Evolutionary conservation across 2,329 filamentous ascomycete species (phyloP).

Genomic region (Seiridium unicorne): DNA sequence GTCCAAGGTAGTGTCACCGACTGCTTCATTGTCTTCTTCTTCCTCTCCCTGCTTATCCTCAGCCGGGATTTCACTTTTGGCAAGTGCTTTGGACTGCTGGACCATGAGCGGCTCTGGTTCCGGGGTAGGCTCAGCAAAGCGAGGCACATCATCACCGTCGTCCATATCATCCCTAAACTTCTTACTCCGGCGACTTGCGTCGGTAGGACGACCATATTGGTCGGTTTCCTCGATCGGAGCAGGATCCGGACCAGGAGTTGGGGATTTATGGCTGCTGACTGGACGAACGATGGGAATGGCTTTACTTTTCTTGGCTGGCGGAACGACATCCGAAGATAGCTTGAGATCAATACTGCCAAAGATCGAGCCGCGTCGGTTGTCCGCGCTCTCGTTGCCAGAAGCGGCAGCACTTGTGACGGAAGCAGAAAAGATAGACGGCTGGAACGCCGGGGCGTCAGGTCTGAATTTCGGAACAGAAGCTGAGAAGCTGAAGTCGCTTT

Average conservation of each 20-base stretch:
- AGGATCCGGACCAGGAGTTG: conserved; percentile 4
- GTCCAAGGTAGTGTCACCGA: conserved; percentile 50
- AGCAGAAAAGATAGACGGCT: conserved; percentile 52
- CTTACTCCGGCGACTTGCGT: conserved; percentile 71
- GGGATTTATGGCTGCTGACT: conserved; percentile 41
- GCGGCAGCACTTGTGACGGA: conserved; percentile 44
- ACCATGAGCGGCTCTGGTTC: conserved; percentile 22
- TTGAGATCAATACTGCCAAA: conserved; percentile 69
- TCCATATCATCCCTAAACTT: conserved; percentile 62
- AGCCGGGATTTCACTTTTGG: conserved; percentile 17
- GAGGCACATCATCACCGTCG: conserved; percentile 70
- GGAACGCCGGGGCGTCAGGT: conserved; percentile 75
- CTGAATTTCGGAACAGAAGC: conserved; percentile 67
- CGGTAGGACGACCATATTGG: conserved; percentile 59
- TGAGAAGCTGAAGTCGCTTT: conserved; percentile 67
- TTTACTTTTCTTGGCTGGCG: conserved; percentile 72
- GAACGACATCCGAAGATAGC: conserved; percentile 58
- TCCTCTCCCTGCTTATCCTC: conserved; percentile 35
- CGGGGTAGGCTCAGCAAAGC: conserved; percentile 63
- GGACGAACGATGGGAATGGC: conserved; percentile 78
- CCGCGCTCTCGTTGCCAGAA: conserved; percentile 42
- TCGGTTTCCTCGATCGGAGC: conserved; percentile 40
- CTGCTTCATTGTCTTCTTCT: conserved; percentile 42
- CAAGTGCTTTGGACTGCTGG: not conserved
- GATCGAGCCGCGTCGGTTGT: conserved; percentile 51